Evolutionary conservation across 371 early-diverging fungal species (phyloP).

Genomic region (Apophysomyces elegans): DNA sequence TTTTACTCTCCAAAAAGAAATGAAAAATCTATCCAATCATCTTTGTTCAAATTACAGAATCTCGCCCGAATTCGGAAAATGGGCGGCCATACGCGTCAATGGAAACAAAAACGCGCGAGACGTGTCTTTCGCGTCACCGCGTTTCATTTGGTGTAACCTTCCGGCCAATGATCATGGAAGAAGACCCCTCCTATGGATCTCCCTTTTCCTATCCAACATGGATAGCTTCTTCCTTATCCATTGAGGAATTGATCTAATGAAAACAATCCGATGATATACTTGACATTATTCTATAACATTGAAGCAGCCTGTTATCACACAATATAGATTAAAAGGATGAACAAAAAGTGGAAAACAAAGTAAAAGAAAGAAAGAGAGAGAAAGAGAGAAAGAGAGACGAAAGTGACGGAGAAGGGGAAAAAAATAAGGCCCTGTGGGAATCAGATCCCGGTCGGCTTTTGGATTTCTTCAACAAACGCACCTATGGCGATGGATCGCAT

Average conservation of each 20-base stretch:
- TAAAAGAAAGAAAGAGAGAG: neutral
- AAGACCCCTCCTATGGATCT: too few species aligned
- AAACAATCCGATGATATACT: too few species aligned
- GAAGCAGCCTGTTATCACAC: neutral
- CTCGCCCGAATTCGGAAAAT: neutral
- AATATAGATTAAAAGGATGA: neutral
- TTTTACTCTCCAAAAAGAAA: constrained; percentile 4
- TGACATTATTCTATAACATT: too few species aligned
- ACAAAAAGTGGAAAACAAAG: neutral
- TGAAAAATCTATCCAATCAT: constrained; percentile 6
- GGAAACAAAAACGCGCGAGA: neutral
- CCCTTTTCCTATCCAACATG: too few species aligned
- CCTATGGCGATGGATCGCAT: constrained; percentile 8
- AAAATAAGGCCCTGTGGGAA: neutral
- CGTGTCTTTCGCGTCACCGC: neutral
- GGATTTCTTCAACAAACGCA: constrained; percentile 2
- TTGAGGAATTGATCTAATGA: too few species aligned
- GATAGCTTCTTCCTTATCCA: too few species aligned
- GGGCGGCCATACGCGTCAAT: neutral
- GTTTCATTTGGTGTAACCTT: too few species aligned
- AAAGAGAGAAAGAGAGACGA: neutral
- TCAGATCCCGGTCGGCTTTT: constrained; percentile 6
- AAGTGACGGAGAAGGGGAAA: neutral
- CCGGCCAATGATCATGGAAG: too few species aligned
- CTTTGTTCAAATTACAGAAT: neutral